Evolutionary conservation across 192 early-diverging fungal genomes (phyloP).

Genomic region (Haplosporangium gracile): DNA sequence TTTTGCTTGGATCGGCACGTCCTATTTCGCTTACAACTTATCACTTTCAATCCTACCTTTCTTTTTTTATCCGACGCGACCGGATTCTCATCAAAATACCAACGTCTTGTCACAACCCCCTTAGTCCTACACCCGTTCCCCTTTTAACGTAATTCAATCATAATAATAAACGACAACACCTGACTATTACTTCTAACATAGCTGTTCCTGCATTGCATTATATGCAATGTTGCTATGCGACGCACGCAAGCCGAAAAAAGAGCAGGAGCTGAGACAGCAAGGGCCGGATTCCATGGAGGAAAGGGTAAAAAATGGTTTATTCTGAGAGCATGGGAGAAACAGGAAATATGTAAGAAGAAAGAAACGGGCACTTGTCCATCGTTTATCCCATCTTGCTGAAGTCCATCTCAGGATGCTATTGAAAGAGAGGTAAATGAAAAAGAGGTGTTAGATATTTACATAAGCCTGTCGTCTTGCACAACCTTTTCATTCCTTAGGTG

Average conservation of each 20-base stretch:
- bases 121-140: no score
- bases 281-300: no score
- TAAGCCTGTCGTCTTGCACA: not conserved
- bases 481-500: not conserved
- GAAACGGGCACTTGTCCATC: no score
- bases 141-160: conserved; percentile 3
- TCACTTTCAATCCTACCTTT: not conserved
- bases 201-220: no score
- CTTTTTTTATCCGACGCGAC: not conserved
- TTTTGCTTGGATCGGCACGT: not conserved
- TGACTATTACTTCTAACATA: no score
- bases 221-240: no score
- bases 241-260: no score
- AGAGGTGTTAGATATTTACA: not conserved
- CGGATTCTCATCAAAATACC: not conserved
- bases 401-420: conserved; percentile 74
- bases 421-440: conserved; percentile 7
- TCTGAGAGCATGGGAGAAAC: no score
- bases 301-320: no score
- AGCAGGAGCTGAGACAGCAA: no score
- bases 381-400: conserved; percentile 58
- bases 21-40: not conserved
- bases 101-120: not conserved
- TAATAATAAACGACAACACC: conserved; percentile 1
- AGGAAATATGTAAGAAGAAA: no score